Evolutionary conservation across 352 stramenopile genomes (phyloP).

Genomic region (Phytophthora pisi): DNA sequence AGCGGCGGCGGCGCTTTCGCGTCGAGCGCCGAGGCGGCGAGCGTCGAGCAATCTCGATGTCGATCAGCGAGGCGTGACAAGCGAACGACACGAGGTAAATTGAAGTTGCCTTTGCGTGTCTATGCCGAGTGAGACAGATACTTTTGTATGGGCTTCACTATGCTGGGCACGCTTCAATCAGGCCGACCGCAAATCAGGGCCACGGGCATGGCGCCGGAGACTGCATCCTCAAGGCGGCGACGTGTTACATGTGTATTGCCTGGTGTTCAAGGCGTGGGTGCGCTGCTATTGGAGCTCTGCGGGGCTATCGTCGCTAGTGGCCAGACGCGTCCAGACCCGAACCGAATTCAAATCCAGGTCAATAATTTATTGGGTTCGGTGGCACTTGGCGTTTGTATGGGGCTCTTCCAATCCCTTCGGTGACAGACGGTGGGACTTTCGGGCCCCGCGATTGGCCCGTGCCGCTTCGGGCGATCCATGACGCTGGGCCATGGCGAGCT

Average conservation of each 20-base stretch:
- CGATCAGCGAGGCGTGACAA: not conserved
- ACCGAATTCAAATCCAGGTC: not conserved
- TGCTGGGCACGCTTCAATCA: not conserved
- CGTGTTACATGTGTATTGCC: too few relatives aligned
- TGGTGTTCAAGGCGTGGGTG: too few relatives aligned
- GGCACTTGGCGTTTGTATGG: conserved; percentile 30
- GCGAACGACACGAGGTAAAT: conserved; percentile 10
- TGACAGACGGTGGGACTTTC: conserved; percentile 27
- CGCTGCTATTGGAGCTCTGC: not conserved
- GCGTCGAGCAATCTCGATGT: too few relatives aligned
- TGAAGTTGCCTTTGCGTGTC: conserved; percentile 29
- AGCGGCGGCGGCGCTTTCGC: not conserved
- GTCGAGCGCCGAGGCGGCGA: not conserved
- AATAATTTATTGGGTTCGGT: conserved; percentile 7
- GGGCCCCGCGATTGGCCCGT: conserved; percentile 18
- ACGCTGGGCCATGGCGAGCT: not conserved
- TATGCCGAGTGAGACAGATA: conserved; percentile 18
- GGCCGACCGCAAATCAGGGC: not conserved
- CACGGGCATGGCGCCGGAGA: not conserved
- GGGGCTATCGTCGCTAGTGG: not conserved
- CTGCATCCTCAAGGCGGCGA: not conserved
- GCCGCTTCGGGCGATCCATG: conserved; percentile 4
- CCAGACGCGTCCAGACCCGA: not conserved
- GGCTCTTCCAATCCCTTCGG: conserved; percentile 18
- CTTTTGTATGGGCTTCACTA: conserved; percentile 1